Conservation (phyloP, 345 rosid species). For the Psidium guajava region DNA sequence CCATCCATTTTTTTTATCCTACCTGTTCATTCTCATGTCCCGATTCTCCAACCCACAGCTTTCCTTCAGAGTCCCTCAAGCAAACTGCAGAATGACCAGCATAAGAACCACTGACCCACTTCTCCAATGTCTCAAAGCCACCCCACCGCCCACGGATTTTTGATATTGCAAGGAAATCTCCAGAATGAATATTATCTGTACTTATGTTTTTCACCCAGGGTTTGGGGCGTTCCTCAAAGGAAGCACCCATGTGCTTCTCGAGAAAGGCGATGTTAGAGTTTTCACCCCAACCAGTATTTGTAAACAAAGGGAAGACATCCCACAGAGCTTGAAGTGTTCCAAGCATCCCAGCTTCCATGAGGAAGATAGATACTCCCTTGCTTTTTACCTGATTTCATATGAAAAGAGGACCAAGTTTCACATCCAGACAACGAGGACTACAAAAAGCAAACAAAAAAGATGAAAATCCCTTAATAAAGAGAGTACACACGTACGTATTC, state of each 20-base stretch:
- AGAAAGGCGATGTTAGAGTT: slow-evolving; percentile 71
- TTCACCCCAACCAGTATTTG: slow-evolving; percentile 99
- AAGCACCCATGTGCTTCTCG: slow-evolving; percentile 82
- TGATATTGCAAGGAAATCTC: slow-evolving; percentile 85
- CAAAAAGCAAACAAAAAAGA: background rate
- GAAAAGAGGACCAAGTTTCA: background rate
- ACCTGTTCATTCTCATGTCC: slow-evolving; percentile 93
- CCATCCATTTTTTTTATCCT: background rate
- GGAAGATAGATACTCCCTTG: slow-evolving; percentile 88
- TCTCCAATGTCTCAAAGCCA: slow-evolving; percentile 96
- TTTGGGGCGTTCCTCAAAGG: slow-evolving; percentile 53
- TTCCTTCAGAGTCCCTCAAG: slow-evolving; percentile 84
- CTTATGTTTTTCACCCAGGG: slow-evolving; percentile 24
- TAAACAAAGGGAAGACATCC: slow-evolving; percentile 94
- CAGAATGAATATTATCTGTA: slow-evolving; percentile 70
- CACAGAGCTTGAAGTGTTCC: slow-evolving; percentile 89
- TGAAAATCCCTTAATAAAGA: background rate
- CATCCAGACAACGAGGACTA: background rate
- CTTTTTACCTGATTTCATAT: slow-evolving; percentile 51
- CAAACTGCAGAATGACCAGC: slow-evolving; percentile 96
- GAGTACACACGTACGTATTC: slow-evolving; percentile 53
- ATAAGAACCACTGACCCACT: slow-evolving; percentile 98
- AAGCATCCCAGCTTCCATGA: slow-evolving; percentile 95
- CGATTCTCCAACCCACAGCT: slow-evolving; percentile 93
- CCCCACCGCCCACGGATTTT: slow-evolving; percentile 35